Evolutionary conservation across 1,284 basidiomycete genomes (phyloP).

Genomic region (Boletus semigastroideus): DNA sequence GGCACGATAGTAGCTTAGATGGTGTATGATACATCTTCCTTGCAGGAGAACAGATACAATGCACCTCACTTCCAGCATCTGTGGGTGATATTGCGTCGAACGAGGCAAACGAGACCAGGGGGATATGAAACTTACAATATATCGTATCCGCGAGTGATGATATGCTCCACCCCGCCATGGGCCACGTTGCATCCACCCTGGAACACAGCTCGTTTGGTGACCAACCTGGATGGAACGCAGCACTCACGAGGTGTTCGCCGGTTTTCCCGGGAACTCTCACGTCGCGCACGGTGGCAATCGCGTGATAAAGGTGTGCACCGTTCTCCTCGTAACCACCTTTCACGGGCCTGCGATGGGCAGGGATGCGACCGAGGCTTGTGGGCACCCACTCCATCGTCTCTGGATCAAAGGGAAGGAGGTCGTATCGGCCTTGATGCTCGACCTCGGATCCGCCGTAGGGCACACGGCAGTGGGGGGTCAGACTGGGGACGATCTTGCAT

Average conservation of each 20-base stretch:
- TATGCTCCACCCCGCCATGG: constrained; percentile 43
- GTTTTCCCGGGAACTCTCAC: constrained; percentile 70
- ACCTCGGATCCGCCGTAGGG: constrained; percentile 63
- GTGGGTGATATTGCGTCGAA: neutral
- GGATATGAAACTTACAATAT: constrained; percentile 45
- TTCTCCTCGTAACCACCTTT: constrained; percentile 52
- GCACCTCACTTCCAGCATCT: constrained; percentile 28
- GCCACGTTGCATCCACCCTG: constrained; percentile 46
- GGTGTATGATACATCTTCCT: neutral
- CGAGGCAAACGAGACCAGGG: neutral
- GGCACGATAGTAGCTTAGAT: constrained; percentile 21
- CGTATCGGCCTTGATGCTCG: constrained; percentile 62
- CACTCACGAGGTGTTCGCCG: constrained; percentile 61
- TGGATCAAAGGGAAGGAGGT: constrained; percentile 65
- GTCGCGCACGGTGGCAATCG: constrained; percentile 45
- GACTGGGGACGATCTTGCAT: constrained; percentile 68
- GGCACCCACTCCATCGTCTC: constrained; percentile 69
- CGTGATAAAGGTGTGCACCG: constrained; percentile 53
- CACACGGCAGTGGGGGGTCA: constrained; percentile 54
- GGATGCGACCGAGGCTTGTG: constrained; percentile 58
- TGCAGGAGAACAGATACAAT: neutral
- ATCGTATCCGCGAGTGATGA: constrained; percentile 49
- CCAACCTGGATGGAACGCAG: constrained; percentile 8
- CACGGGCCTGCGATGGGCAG: constrained; percentile 49
- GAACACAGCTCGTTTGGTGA: constrained; percentile 20